phyloP scores from a whole-genome alignment of 106 monocot species.

The Xerophyta viscosa region DNA sequence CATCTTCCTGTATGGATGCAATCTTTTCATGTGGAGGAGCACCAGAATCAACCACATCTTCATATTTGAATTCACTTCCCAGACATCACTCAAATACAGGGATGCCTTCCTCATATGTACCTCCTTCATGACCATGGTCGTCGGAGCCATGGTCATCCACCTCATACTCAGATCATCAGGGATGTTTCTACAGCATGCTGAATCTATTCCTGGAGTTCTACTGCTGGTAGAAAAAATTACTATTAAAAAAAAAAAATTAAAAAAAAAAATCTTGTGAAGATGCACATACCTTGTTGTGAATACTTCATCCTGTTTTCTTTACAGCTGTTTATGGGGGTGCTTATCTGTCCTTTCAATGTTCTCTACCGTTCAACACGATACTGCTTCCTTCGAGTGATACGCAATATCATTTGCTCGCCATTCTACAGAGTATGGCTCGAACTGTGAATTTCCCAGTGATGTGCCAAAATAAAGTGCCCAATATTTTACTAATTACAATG shows the following conservation, averaged over 20 bases:
- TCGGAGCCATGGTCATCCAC: conserved; percentile 67
- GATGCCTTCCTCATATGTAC: conserved; percentile 92
- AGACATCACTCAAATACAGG: conserved; percentile 66
- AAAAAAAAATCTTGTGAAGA: too few relatives aligned
- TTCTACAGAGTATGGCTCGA: conserved; percentile 90
- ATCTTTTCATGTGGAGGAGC: conserved; percentile 68
- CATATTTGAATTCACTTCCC: conserved; percentile 84
- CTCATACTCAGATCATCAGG: conserved; percentile 42
- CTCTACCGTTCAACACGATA: conserved; percentile 77
- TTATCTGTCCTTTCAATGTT: conserved; percentile 81
- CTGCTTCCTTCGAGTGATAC: conserved; percentile 72
- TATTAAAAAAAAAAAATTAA: too few relatives aligned
- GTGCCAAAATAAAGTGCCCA: too few relatives aligned
- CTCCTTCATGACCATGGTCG: conserved; percentile 76
- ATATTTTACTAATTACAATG: too few relatives aligned
- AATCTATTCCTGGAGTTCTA: conserved; percentile 52
- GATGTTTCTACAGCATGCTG: conserved; percentile 18
- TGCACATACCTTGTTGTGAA: too few relatives aligned
- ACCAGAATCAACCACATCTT: conserved; percentile 93
- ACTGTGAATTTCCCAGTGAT: too few relatives aligned
- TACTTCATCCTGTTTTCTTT: background rate
- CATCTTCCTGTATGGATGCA: conserved; percentile 94
- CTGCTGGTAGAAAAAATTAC: conserved; percentile 75
- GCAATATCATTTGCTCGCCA: conserved; percentile 79
- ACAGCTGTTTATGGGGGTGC: conserved; percentile 48